Evolutionary conservation across 768 basidiomycete species (phyloP).

Genomic region (Cantharellus anzutake): DNA sequence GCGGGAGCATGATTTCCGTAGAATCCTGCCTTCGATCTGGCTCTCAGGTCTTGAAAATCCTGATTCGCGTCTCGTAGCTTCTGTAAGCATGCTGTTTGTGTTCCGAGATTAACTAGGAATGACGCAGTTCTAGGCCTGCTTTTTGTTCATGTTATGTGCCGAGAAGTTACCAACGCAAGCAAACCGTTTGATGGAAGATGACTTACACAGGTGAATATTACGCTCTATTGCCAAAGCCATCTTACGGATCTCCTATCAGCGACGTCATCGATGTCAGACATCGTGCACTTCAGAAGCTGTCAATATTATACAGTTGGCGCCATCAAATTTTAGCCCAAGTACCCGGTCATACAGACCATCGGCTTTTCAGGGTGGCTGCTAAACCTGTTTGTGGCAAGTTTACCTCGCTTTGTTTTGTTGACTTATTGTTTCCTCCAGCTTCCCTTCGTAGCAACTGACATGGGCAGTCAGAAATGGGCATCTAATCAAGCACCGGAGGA

Average conservation of each 20-base stretch:
- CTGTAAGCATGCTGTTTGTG: slow-evolving; percentile 23
- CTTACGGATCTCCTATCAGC: slow-evolving; percentile 17
- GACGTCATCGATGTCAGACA: slow-evolving; percentile 29
- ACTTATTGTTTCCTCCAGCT: slow-evolving; percentile 14
- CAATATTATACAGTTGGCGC: slow-evolving; percentile 42
- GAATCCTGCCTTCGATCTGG: slow-evolving; percentile 41
- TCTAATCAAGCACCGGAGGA: slow-evolving; percentile 34
- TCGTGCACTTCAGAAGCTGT: slow-evolving; percentile 34
- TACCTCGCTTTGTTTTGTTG: background rate
- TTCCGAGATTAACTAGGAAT: background rate
- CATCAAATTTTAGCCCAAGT: slow-evolving; percentile 48
- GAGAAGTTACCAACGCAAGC: slow-evolving; percentile 39
- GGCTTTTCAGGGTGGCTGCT: slow-evolving; percentile 53
- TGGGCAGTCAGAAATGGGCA: slow-evolving; percentile 42
- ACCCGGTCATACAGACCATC: slow-evolving; percentile 36
- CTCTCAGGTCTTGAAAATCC: slow-evolving; percentile 25
- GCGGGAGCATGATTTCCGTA: slow-evolving; percentile 28
- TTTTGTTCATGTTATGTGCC: slow-evolving; percentile 52
- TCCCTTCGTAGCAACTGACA: slow-evolving; percentile 57
- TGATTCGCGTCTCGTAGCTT: slow-evolving; percentile 24
- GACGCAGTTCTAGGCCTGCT: slow-evolving; percentile 24
- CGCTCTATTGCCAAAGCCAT: background rate
- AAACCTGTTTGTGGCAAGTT: slow-evolving; percentile 19
- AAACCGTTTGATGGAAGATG: slow-evolving; percentile 30
- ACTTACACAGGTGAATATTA: slow-evolving; percentile 33